These are phyloP conservation scores for Cystobasidiaceae sp. DNA, from an alignment of 1,284 basidiomycete genomes.

Conservation along the genomic window DNA sequence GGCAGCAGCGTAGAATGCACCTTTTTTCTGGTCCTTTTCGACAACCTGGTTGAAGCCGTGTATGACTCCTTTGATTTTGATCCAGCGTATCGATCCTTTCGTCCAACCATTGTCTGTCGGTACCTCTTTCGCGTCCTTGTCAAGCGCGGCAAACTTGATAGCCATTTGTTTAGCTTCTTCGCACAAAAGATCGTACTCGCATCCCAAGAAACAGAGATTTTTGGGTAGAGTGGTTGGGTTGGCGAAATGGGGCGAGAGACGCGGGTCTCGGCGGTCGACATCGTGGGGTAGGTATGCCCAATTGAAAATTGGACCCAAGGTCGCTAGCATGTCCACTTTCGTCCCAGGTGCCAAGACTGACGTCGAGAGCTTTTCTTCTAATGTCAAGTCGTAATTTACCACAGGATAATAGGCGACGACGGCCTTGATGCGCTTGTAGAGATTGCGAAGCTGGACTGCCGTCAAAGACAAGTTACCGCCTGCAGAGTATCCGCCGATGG, in stretches of 20 bases:
- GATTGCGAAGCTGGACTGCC: conserved; percentile 7
- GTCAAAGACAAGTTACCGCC: conserved; percentile 15
- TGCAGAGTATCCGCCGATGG: conserved; percentile 24
- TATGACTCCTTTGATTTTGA: conserved; percentile 5
- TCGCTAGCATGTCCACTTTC: conserved; percentile 14
- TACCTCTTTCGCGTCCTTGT: neutral
- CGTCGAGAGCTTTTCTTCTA: conserved; percentile 3
- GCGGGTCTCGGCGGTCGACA: conserved; percentile 3
- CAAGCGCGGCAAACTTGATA: neutral
- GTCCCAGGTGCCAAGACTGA: conserved; percentile 14
- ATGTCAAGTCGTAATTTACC: conserved; percentile 5
- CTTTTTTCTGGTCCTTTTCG: neutral
- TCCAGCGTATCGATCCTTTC: conserved; percentile 17
- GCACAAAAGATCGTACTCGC: conserved; percentile 26
- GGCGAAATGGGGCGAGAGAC: conserved; percentile 19
- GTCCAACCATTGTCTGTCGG: neutral
- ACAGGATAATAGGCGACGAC: conserved; percentile 29
- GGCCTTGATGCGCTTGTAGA: conserved; percentile 12
- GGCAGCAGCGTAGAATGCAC: neutral
- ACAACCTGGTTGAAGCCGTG: conserved; percentile 26
- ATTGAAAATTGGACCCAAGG: conserved; percentile 28
- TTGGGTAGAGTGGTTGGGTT: neutral
- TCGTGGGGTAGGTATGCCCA: conserved; percentile 19
- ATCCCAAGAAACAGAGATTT: conserved; percentile 21
- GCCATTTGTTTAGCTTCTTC: conserved; percentile 18